Evolutionary conservation across 306 rosid genomes (phyloP), one percentile per base, ranked within the genome.

Genomic region (Sindora glabra): DNA sequence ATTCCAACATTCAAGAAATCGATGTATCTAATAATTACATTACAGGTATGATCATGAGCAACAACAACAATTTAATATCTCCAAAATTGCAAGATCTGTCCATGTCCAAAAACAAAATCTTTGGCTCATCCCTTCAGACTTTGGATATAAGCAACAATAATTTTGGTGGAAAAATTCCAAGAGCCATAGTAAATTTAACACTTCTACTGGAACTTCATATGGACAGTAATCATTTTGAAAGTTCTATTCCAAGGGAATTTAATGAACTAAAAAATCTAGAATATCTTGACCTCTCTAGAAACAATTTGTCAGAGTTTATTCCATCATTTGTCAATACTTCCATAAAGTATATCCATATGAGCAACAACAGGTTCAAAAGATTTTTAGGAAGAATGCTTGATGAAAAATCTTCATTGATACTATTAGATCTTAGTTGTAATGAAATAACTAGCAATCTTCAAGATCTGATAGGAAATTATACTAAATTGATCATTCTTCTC

Each of bases 241-340:
- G 57, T 12, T 2, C 17, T 50, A 50, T 50, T 50, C 38, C 57
- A 7, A 0, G 4, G 0, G 21, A 50, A 9, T 25, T 0, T 2
- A 23, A 19, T 10, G 26, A 50, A 27, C 0, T 27, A 3, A 0
- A 2, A 6, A 0, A 0, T 0, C 22, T 51, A 0, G 0, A 6
- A 5, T 51, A 26, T 12, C 11, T 50, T 5, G 57, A 50, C 57
- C 34, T 50, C 0, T 50, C 39, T 1, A 11, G 0, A 10, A 58
- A 40, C n/a, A 39, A 24, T 10, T 22, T 57, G 6, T 38, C 50
- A 0, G 50, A 12, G 19, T 22, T 21, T 14, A n/a, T 40, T 24
- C 64, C 64, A 22, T 24, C 50, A 1, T 58, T 22, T 22, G 24
- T 23, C 50, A 24, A 25, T 21, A 9, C 17, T 0, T 0, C 0